Base-by-base conservation (phyloP, 192 early-diverging fungal species). In the Entrophospora sp. region DNA sequence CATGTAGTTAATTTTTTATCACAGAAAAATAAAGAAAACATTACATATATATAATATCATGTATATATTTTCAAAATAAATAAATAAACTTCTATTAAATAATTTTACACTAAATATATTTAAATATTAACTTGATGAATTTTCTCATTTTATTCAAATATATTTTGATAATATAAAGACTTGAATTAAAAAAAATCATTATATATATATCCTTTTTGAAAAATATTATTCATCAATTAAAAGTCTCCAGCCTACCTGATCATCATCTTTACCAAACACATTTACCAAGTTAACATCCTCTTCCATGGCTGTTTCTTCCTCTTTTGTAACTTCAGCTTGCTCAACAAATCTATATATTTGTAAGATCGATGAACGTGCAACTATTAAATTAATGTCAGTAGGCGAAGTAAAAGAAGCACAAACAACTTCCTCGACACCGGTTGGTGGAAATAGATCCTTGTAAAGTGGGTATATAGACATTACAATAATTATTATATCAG, bases 321-420 rank as follows among this genome's bases (percentile, higher is more conserved):
- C 64, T 37, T 49, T 35, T 6, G 44, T 35, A 37, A 55, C 51
- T 1, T 75, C 71, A 20, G 68, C 70, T 12, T 79, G 73, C 60
- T 90, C 85, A 8, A 77, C 56, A 57, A 90, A 85, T 35, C 68
- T 74, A 72, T 85, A 91, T 58, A 91, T 75, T 69, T 89, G 81
- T 27, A 91, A 74, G 22, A 88, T 64, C n/a, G 76, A 77, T 16
- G 75, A 73, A 37, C 81, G 81, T 30, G 85, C 79, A 9, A 91
- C 84, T 48, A 87, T 75, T 13, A 91, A 48, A 73, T 91, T 91
- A 7, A 71, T 66, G 5, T 75, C 74, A 25, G 77, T 70, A 0
- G 86, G 79, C 3, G 75, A 64, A 13, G 84, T 85, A 71, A 91
- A 88, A 24, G 77, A 72, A 18, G 81, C 83, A 48, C 75, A 74